Conservation (phyloP, 1,284 basidiomycete genomes). For the Volvariella surrecta region DNA sequence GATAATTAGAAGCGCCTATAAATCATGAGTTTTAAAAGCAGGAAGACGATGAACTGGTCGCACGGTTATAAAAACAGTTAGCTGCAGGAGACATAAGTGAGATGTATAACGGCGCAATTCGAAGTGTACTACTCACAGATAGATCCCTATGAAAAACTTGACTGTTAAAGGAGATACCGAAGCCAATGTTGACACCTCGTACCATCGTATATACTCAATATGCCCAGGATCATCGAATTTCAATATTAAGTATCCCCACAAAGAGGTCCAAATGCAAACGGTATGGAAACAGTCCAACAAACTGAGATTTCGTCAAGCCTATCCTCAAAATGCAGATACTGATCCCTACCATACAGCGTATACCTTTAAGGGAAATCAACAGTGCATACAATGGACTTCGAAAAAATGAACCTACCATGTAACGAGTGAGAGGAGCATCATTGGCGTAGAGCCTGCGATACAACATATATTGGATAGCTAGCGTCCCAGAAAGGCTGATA, state of each 20-base stretch:
- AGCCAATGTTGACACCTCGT: neutral
- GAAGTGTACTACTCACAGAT: constrained; percentile 2
- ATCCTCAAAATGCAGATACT: neutral
- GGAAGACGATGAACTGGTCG: constrained; percentile 6
- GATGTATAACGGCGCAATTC: neutral
- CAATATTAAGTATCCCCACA: neutral
- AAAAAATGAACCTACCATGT: neutral
- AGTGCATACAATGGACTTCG: neutral
- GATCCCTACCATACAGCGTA: neutral
- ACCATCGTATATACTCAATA: constrained; percentile 1
- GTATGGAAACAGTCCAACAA: neutral
- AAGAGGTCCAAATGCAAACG: neutral
- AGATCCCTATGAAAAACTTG: neutral
- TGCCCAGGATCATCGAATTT: neutral
- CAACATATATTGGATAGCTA: neutral
- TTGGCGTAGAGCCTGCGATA: neutral
- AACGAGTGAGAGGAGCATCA: neutral
- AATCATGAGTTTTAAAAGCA: neutral
- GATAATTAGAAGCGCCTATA: constrained; percentile 28
- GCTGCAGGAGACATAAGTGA: constrained; percentile 17
- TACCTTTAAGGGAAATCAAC: neutral
- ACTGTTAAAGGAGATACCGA: neutral
- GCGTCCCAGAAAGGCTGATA: neutral
- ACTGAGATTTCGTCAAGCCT: neutral
- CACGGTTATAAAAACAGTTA: constrained; percentile 38